Evolutionary conservation across 345 rosid species (phyloP).

Genomic region (Salix purpurea): DNA sequence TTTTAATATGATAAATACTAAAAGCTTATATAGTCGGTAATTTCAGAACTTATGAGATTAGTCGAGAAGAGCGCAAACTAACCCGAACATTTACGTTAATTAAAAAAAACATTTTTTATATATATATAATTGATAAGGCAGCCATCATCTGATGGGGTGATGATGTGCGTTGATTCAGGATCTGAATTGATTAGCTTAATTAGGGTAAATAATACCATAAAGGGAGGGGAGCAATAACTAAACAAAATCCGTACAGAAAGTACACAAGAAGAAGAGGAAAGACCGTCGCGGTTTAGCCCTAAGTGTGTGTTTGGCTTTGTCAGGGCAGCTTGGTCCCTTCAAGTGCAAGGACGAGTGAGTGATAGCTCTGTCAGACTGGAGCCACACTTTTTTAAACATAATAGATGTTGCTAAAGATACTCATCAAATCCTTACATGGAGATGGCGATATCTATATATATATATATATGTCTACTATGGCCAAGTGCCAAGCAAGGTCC

Average conservation of each 20-base stretch:
- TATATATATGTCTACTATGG: not conserved
- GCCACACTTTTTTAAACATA: not conserved
- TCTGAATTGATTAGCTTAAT: too few relatives aligned
- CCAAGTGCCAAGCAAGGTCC: not conserved
- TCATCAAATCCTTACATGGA: not conserved
- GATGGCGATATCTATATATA: too few relatives aligned
- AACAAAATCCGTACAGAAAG: not conserved
- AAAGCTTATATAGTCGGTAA: accelerated
- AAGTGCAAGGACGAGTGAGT: not conserved
- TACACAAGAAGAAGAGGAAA: not conserved
- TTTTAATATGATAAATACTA: accelerated
- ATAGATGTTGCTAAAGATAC: not conserved
- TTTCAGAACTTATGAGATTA: accelerated
- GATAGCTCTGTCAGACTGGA: not conserved
- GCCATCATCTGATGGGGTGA: too few relatives aligned
- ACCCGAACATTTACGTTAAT: too few relatives aligned
- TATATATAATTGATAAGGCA: too few relatives aligned
- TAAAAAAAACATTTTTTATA: too few relatives aligned
- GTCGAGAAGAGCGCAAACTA: accelerated
- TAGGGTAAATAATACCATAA: too few relatives aligned
- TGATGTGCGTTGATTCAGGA: too few relatives aligned
- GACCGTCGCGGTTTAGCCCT: not conserved
- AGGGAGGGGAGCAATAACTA: too few relatives aligned
- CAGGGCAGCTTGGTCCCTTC: not conserved
- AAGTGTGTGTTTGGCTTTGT: not conserved